phyloP scores from a whole-genome alignment of 768 basidiomycete species.

The Tylopilus plumbeoviolaceoides region DNA sequence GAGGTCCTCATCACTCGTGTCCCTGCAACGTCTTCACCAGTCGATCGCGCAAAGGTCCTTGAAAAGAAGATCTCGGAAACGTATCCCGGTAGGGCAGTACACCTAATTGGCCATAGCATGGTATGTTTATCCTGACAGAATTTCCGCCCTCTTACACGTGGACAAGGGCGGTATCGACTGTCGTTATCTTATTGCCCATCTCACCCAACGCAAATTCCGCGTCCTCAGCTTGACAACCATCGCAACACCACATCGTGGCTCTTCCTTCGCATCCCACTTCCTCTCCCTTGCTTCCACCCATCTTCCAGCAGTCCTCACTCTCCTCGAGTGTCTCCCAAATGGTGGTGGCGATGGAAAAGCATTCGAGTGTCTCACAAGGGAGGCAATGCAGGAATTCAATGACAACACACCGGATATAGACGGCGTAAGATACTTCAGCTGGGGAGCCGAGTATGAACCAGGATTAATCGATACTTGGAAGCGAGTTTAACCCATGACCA shows the following conservation, averaged over 20 bases:
- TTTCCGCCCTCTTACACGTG: background rate
- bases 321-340: slow-evolving; percentile 82
- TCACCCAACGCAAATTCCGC: slow-evolving; percentile 70
- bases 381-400: slow-evolving; percentile 88
- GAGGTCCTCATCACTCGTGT: slow-evolving; percentile 93
- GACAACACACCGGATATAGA: slow-evolving; percentile 74
- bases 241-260: slow-evolving; percentile 92
- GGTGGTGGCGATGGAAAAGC: slow-evolving; percentile 95
- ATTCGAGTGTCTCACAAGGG: slow-evolving; percentile 81
- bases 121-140: slow-evolving; percentile 33
- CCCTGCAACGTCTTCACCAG: slow-evolving; percentile 85
- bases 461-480: slow-evolving; percentile 91
- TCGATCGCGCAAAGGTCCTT: slow-evolving; percentile 88
- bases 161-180: slow-evolving; percentile 89
- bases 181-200: slow-evolving; percentile 80
- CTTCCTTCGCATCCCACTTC: slow-evolving; percentile 90
- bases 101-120: slow-evolving; percentile 84
- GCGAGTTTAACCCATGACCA: slow-evolving; percentile 18
- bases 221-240: slow-evolving; percentile 91
- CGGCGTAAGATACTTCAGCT: slow-evolving; percentile 86
- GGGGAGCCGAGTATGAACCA: slow-evolving; percentile 90
- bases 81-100: slow-evolving; percentile 81
- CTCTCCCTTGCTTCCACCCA: slow-evolving; percentile 64
- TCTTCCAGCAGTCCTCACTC: slow-evolving; percentile 64
- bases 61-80: slow-evolving; percentile 72